Conservation (phyloP, 164 flowering plant genomes). For the Euptelea pleiosperma region DNA sequence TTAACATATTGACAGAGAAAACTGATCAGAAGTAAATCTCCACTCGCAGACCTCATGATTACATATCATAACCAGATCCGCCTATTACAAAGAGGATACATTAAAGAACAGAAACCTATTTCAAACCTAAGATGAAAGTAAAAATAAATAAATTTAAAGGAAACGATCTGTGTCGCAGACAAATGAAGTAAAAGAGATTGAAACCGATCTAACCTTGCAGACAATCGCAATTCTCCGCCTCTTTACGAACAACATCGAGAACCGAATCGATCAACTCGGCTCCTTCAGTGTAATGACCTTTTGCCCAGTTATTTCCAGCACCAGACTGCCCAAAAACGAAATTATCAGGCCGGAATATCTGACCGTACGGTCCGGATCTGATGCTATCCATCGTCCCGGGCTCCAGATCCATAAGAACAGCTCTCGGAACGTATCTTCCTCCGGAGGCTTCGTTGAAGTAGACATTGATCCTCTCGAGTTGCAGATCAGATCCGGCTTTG, state of each 20-base stretch:
- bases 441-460: slow-evolving; percentile 33
- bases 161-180: neutral
- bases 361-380: slow-evolving; percentile 29
- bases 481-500: slow-evolving; percentile 27
- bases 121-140: neutral
- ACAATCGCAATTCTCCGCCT: slow-evolving; percentile 27
- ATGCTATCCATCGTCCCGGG: slow-evolving; percentile 41
- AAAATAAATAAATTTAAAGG: too few species aligned
- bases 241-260: slow-evolving; percentile 26
- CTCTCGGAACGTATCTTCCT: slow-evolving; percentile 33
- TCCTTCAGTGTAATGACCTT: slow-evolving; percentile 27
- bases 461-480: slow-evolving; percentile 34
- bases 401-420: slow-evolving; percentile 40
- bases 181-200: neutral
- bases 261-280: slow-evolving; percentile 28
- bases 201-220: slow-evolving; percentile 17
- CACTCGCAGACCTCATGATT: too few species aligned
- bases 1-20: too few species aligned
- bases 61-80: neutral
- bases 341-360: slow-evolving; percentile 30
- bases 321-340: slow-evolving; percentile 26
- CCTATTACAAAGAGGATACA: neutral
- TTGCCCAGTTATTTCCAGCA: slow-evolving; percentile 25
- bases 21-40: too few species aligned
- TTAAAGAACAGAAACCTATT: neutral